A percentile compares a stretch with the other conserved stretches of the same genome.
Evolutionary conservation across 139 green algal species (phyloP).

Genomic region (Closterium sp.): DNA sequence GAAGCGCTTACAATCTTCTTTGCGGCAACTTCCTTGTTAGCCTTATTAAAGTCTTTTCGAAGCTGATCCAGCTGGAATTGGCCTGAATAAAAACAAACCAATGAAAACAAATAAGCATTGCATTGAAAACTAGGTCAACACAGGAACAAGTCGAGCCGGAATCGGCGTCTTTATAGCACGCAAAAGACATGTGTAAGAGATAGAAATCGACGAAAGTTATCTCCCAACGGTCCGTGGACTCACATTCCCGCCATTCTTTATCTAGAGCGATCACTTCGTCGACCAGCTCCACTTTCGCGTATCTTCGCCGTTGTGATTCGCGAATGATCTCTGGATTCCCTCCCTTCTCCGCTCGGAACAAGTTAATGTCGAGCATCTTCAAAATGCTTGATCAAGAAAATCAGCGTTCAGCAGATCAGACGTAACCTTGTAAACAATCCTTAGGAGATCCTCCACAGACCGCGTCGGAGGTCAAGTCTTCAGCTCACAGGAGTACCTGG

Average conservation of each 20-base stretch:
- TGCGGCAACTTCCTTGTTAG: constrained; percentile 75
- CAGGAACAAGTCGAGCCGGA: constrained; percentile 35
- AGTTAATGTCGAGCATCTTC: constrained; percentile 96
- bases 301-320: constrained; percentile 88
- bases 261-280: constrained; percentile 93
- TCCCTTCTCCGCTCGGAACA: constrained; percentile 92
- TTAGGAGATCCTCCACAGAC: constrained; percentile 24
- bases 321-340: constrained; percentile 89
- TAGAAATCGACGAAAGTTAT: constrained; percentile 28
- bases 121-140: neutral
- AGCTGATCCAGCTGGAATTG: constrained; percentile 74
- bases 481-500: neutral
- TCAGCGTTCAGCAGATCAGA: neutral
- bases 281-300: constrained; percentile 77
- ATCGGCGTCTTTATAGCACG: neutral
- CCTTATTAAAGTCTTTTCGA: constrained; percentile 89
- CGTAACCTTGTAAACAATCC: constrained; percentile 38
- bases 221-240: constrained; percentile 19
- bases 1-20: constrained; percentile 47
- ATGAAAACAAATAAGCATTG: neutral
- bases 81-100: constrained; percentile 42
- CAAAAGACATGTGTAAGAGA: neutral
- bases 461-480: neutral
- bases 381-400: neutral
- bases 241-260: constrained; percentile 74